Evolutionary conservation across 2,329 filamentous ascomycete genomes (phyloP), one percentile per base, ranked within the genome.

Genomic region (Botrytis aclada): DNA sequence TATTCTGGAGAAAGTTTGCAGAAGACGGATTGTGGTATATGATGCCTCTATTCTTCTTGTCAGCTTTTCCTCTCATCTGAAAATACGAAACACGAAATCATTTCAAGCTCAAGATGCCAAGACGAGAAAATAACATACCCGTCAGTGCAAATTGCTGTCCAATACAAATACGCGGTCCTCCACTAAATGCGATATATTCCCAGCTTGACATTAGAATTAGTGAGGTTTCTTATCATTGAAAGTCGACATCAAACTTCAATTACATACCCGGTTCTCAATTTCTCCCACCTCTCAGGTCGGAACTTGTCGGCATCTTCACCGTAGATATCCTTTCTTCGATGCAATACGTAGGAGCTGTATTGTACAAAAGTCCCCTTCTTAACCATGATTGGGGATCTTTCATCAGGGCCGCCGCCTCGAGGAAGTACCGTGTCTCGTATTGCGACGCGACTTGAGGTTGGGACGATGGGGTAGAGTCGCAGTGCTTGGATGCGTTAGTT

Each of bases 171-270:
- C 91, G 83, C 0, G 91, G 90, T 0, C 91, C 91, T 25, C 89
- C 84, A 76, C 90, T 92, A 79, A 96, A 97, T 0, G 91, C 91
- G 58, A 93, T 90, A 73, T 93, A 93, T 0, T 93, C 93, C 82
- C 95, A 93, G 51, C 87, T 82, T 60, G 79, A 79, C 0, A 88
- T 76, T 0, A 90, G 93, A 1, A 87, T 25, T 37, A 67, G 64
- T 9, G 8, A 18, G 12, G 3, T 18, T 18, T 61, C n/a, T 10
- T 41, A 14, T 54, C 16, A 3, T n/a, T 47, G 8, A 22, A 58
- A 22, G 4, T 56, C 20, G 43, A 43, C 1, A 25, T 39, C 9
- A 45, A 56, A 2, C 12, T 25, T 43, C 34, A 54, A 20, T 25
- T 37, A 72, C 70, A 39, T 69, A 72, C 62, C 51, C 39, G 22